phyloP scores from a whole-genome alignment of 2,329 filamentous ascomycete genomes.

The Lithohypha guttulata region DNA sequence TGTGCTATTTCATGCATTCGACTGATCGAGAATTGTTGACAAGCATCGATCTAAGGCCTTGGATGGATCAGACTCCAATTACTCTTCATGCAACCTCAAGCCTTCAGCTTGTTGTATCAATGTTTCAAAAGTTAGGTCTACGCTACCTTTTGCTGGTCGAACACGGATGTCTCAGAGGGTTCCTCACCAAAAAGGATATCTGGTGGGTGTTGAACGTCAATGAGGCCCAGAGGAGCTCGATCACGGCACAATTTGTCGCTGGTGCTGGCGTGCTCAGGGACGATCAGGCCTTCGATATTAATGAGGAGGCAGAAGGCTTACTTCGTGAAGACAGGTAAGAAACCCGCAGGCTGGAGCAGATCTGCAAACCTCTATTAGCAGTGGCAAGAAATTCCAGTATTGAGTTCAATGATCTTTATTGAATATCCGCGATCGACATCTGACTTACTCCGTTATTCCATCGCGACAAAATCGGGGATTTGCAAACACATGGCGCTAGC shows the following conservation, averaged over 20 bases:
- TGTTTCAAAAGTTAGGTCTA: conserved; percentile 90
- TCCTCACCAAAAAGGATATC: conserved; percentile 94
- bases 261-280: conserved; percentile 16
- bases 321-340: conserved; percentile 12
- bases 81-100: conserved; percentile 68
- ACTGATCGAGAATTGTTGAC: conserved; percentile 65
- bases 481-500: no score
- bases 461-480: no score
- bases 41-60: conserved; percentile 79
- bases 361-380: no score
- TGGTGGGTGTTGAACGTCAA: conserved; percentile 84
- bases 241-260: conserved; percentile 31
- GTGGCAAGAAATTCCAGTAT: no score
- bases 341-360: no score
- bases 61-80: conserved; percentile 98
- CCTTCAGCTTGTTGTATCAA: conserved; percentile 74
- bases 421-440: no score
- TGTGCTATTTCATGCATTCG: conserved; percentile 76
- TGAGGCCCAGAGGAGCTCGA: conserved; percentile 30
- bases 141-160: conserved; percentile 84
- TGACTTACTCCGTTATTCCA: no score
- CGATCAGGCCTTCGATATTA: conserved; percentile 7
- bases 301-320: conserved; percentile 18
- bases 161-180: conserved; percentile 65
- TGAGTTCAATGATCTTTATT: no score